Evolutionary conservation across 2,329 filamentous ascomycete species (phyloP).

Genomic region (Fusarium sp.): DNA sequence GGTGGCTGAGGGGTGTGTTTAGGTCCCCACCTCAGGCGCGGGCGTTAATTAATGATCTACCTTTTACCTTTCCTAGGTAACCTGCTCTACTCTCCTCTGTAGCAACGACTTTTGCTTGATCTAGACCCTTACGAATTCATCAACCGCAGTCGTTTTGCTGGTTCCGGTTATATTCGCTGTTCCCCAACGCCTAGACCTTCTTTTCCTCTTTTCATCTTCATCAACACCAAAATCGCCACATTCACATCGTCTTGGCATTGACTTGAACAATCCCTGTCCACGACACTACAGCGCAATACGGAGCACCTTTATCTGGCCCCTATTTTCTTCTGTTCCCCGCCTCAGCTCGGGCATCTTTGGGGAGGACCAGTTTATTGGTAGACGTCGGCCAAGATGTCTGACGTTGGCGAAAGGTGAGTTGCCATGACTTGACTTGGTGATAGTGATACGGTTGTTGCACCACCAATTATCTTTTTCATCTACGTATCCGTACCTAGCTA

Average conservation of each 20-base stretch:
- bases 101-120: conserved; percentile 7
- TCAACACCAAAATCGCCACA: conserved; percentile 17
- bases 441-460: conserved; percentile 8
- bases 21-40: conserved; percentile 9
- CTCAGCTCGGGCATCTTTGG: conserved; percentile 14
- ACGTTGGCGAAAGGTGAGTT: conserved; percentile 46
- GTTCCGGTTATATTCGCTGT: neutral
- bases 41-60: conserved; percentile 13
- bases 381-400: conserved; percentile 44
- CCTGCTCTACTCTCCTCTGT: conserved; percentile 1
- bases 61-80: neutral
- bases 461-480: conserved; percentile 1
- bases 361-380: conserved; percentile 18
- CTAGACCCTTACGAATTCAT: conserved; percentile 24
- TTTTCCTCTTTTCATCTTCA: conserved; percentile 4
- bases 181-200: no score
- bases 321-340: conserved; percentile 36
- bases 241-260: conserved; percentile 28
- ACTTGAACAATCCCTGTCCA: conserved; percentile 20
- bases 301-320: conserved; percentile 37
- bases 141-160: conserved; percentile 8
- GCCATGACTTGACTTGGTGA: neutral
- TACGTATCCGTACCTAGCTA: neutral
- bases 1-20: neutral
- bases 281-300: conserved; percentile 18